Evolutionary conservation across 306 rosid genomes (phyloP).

Genomic region (Begonia loranthoides): DNA sequence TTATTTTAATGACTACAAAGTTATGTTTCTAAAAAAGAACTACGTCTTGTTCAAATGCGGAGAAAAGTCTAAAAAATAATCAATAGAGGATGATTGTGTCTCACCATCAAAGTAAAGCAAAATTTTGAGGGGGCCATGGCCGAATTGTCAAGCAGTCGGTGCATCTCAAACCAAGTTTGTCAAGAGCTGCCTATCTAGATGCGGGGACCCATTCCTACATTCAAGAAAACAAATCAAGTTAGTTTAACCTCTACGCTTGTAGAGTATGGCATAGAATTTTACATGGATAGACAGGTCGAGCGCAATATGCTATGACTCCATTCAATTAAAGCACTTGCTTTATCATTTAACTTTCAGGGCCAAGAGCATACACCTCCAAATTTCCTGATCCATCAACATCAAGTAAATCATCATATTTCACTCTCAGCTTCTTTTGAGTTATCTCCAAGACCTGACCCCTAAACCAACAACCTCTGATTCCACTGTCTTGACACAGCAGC

Average conservation of each 20-base stretch:
- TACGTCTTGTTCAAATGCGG: too few species aligned
- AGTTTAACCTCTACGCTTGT: not conserved
- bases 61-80: too few species aligned
- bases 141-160: slow-evolving; percentile 58
- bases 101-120: slow-evolving; percentile 55
- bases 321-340: too few species aligned
- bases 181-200: slow-evolving; percentile 48
- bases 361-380: slow-evolving; percentile 37
- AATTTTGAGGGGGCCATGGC: slow-evolving; percentile 36
- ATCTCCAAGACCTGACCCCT: slow-evolving; percentile 47
- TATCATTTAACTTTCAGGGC: slow-evolving; percentile 1
- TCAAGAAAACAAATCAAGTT: slow-evolving; percentile 10
- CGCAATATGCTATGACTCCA: too few species aligned
- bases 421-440: slow-evolving; percentile 44
- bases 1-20: too few species aligned
- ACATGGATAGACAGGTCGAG: not conserved
- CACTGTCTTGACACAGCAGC: slow-evolving; percentile 74
- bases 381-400: slow-evolving; percentile 36
- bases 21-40: too few species aligned
- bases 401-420: slow-evolving; percentile 45
- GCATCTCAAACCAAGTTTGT: slow-evolving; percentile 56
- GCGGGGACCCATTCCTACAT: slow-evolving; percentile 79
- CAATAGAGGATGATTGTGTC: not conserved
- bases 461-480: slow-evolving; percentile 88
- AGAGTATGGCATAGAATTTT: too few species aligned